A percentile compares a stretch with the other conserved stretches of the same genome.
Evolutionary conservation across 2,329 filamentous ascomycete genomes (phyloP).

Genomic region (Sarocladiaceae sp.): DNA sequence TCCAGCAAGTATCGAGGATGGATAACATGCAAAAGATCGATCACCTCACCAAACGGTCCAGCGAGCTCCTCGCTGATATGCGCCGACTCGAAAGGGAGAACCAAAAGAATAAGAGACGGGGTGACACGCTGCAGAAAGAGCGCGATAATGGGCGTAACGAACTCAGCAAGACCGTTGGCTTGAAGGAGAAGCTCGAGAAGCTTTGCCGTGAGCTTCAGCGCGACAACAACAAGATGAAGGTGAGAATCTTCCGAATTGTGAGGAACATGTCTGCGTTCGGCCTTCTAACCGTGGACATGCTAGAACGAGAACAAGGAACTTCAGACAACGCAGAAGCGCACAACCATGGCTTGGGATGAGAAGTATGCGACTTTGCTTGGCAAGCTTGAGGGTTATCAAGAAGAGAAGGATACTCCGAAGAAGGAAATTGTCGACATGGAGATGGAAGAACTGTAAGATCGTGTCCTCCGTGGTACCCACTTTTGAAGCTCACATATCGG

Average conservation of each 20-base stretch:
- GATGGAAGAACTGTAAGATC: conserved; percentile 75
- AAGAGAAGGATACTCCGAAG: conserved; percentile 76
- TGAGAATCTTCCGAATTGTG: conserved; percentile 31
- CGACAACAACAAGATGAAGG: conserved; percentile 98
- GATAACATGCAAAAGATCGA: conserved; percentile 89
- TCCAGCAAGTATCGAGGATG: conserved; percentile 84
- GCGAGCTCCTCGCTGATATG: conserved; percentile 88
- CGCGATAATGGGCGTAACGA: conserved; percentile 86
- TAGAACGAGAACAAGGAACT: conserved; percentile 93
- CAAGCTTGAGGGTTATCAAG: conserved; percentile 83
- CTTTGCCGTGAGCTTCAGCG: conserved; percentile 88
- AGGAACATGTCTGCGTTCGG: no score
- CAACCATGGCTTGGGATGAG: conserved; percentile 76
- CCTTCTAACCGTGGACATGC: no score
- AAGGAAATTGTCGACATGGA: conserved; percentile 79
- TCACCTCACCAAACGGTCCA: conserved; percentile 81
- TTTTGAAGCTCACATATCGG: conserved; percentile 11
- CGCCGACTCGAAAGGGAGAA: conserved; percentile 92
- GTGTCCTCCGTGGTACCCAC: not conserved
- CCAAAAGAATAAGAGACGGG: conserved; percentile 90
- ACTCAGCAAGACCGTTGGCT: conserved; percentile 78
- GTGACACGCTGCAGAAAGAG: conserved; percentile 92
- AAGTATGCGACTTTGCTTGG: conserved; percentile 74
- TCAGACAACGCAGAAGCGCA: conserved; percentile 77
- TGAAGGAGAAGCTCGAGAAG: conserved; percentile 97